Evolutionary conservation across 2,329 filamentous ascomycete genomes (phyloP).

Genomic region (Pestalotiopsis sp.): DNA sequence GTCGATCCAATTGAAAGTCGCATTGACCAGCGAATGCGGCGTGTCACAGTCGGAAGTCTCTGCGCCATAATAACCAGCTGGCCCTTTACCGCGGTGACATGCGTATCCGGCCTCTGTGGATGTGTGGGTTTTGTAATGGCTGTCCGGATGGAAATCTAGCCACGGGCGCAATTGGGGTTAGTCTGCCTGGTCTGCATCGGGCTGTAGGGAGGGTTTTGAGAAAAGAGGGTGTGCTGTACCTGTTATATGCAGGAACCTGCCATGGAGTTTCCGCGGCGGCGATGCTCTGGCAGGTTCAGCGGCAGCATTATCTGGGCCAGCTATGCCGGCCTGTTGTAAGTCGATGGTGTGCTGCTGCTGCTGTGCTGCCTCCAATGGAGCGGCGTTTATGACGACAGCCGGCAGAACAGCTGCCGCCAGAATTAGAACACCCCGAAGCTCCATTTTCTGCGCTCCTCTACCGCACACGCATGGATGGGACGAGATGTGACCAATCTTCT

Average conservation of each 20-base stretch:
- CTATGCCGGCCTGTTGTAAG: conserved; percentile 26
- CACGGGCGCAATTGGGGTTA: conserved; percentile 16
- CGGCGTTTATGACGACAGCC: conserved; percentile 24
- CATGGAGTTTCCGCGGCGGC: conserved; percentile 53
- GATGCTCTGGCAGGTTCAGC: conserved; percentile 15
- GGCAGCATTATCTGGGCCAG: conserved; percentile 15
- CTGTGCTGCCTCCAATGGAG: conserved; percentile 24
- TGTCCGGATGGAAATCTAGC: conserved; percentile 88
- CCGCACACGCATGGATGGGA: not conserved
- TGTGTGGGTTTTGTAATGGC: conserved; percentile 79
- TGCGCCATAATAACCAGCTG: conserved; percentile 80
- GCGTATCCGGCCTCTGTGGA: conserved; percentile 68
- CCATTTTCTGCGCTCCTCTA: conserved; percentile 22
- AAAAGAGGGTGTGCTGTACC: conserved; percentile 53
- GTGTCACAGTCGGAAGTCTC: conserved; percentile 89
- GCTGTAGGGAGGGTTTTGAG: conserved; percentile 16
- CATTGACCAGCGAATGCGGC: conserved; percentile 78
- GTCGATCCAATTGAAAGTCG: conserved; percentile 87
- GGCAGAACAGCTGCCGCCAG: conserved; percentile 28
- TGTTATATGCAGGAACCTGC: conserved; percentile 86
- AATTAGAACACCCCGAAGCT: conserved; percentile 21
- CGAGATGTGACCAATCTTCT: not conserved
- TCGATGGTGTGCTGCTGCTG: conserved; percentile 19
- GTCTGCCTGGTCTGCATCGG: conserved; percentile 15
- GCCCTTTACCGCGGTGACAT: conserved; percentile 79